Conservation (phyloP, 2,329 filamentous ascomycete species). For the Hortaea werneckii region DNA sequence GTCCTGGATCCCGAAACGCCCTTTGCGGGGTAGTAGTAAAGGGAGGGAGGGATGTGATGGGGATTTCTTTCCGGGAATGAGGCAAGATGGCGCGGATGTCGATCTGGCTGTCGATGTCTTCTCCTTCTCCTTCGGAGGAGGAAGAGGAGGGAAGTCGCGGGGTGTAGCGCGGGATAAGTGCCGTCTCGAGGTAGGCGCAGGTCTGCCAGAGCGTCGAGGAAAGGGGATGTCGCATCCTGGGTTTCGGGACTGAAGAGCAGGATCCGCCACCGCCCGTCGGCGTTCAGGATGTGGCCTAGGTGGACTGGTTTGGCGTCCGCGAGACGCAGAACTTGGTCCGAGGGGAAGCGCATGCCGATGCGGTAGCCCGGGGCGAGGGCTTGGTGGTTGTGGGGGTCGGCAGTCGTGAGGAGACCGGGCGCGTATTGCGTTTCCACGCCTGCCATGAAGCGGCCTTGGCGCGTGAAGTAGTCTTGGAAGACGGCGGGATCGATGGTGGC, state of each 20-base stretch:
- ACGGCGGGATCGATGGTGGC: constrained; percentile 24
- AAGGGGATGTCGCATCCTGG: constrained; percentile 9
- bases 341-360: constrained; percentile 25
- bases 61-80: constrained; percentile 17
- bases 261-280: constrained; percentile 26
- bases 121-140: constrained; percentile 1
- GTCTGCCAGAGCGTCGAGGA: constrained; percentile 12
- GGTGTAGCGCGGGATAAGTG: constrained; percentile 27
- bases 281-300: constrained; percentile 24
- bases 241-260: constrained; percentile 18
- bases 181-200: constrained; percentile 13
- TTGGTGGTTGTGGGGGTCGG: constrained; percentile 15
- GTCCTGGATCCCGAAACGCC: constrained; percentile 23
- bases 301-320: constrained; percentile 27
- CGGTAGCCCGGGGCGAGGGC: constrained; percentile 21
- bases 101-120: constrained; percentile 40
- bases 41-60: constrained; percentile 31
- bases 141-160: constrained; percentile 11
- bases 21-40: constrained; percentile 36
- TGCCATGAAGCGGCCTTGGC: constrained; percentile 25
- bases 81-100: constrained; percentile 38
- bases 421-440: constrained; percentile 22
- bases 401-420: constrained; percentile 15
- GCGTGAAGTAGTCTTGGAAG: constrained; percentile 23
- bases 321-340: constrained; percentile 21